Evolutionary conservation across 1,284 basidiomycete genomes (phyloP), one percentile per base, ranked within the genome.

Genomic region (Ganoderma multipileum): DNA sequence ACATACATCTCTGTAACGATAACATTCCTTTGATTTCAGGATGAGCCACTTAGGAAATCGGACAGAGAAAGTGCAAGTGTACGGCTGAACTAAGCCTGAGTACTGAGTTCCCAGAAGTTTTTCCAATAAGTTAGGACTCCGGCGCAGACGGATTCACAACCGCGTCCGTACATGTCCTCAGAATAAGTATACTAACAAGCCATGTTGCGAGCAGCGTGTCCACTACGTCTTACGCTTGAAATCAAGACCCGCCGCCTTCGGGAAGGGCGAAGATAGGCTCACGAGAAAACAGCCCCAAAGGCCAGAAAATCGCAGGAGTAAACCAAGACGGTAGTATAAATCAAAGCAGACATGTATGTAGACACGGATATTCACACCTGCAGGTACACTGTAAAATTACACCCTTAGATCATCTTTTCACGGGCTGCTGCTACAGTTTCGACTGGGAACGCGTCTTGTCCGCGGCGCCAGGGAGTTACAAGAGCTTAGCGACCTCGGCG

Each of bases 401-500:
- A 58, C 14, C 52, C 55, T 36, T 14, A 58, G 18, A 44, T 20
- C 16, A 16, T 47, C 6, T 14, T 50, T 26, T 50, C 23, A 12
- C 9, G 5, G 8, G n/a, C 8, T n/a, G 38, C 36, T 7, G 3
- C 47, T 42, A 64, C 38, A 64, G n/a, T 18, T 41, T 55, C 44
- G 47, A 16, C n/a, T 54, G 8, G 38, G 38, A 39, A 11, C 1
- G 52, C 47, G 58, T 41, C 73, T 82, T 23, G 9, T 1, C 44
- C 26, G 20, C 18, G 1, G 38, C 44, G 16, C 20, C 47, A 11
- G 30, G 63, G 36, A 74, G 74, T 76, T 69, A 76, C 39, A 91
- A 72, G 66, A 91, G 81, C 78, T 91, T 91, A 68, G 87, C 88
- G 66, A 95, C 83, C 68, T 89, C 87, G 54, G 81, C 79, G 59